phyloP scores from a whole-genome alignment of 129 eudicot genomes.

The Sambucus nigra region DNA sequence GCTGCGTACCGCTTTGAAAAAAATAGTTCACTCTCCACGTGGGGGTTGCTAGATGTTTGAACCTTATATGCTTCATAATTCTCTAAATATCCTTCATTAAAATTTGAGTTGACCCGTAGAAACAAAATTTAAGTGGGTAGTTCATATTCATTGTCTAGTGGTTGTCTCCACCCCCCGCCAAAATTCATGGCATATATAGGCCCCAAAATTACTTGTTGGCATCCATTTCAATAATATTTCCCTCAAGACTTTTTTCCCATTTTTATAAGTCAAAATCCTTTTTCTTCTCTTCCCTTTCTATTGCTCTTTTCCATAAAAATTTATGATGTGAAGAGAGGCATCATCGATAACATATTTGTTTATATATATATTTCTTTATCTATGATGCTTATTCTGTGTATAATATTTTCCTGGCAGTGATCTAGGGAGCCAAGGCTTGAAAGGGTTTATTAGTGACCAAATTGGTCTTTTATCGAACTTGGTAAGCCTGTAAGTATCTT shows the following conservation, averaged over 20 bases:
- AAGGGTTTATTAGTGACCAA: slow-evolving; percentile 82
- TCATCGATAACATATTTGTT: background rate
- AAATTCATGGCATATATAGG: too few relatives aligned
- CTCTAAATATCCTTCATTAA: too few relatives aligned
- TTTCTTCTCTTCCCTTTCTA: background rate
- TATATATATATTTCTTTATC: background rate
- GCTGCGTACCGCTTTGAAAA: too few relatives aligned
- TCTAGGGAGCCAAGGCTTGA: slow-evolving; percentile 93
- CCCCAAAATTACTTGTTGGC: background rate
- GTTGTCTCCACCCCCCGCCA: too few relatives aligned
- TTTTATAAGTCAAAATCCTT: background rate
- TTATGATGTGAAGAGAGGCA: background rate
- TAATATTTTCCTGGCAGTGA: slow-evolving; percentile 39
- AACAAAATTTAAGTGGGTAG: too few relatives aligned
- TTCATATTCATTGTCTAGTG: too few relatives aligned
- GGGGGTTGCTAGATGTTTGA: too few relatives aligned
- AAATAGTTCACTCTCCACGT: too few relatives aligned
- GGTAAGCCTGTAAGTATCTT: slow-evolving; percentile 95
- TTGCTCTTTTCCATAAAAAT: too few relatives aligned
- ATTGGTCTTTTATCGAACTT: slow-evolving; percentile 67
- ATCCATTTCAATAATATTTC: background rate
- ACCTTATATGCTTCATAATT: too few relatives aligned
- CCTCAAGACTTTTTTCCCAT: slow-evolving; percentile 1
- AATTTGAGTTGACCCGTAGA: too few relatives aligned
- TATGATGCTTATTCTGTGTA: background rate